Conservation (phyloP, 1,284 basidiomycete species). For the Cutaneotrichosporon sp. region DNA sequence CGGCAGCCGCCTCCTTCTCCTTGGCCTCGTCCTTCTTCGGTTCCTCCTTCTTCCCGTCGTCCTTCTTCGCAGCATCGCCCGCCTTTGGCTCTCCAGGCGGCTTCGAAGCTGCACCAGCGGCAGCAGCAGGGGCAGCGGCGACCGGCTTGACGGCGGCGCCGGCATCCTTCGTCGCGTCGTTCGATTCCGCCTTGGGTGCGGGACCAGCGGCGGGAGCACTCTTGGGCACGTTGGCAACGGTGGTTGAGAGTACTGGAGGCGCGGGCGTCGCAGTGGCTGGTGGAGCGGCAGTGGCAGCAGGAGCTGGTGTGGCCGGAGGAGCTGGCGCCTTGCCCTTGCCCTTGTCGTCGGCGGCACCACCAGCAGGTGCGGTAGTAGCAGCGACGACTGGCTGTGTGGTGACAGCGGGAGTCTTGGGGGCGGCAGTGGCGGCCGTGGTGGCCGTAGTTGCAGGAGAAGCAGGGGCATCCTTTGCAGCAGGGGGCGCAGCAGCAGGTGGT, state of each 20-base stretch:
- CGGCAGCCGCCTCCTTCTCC: no score
- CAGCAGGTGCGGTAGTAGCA: not conserved
- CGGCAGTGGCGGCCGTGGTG: not conserved
- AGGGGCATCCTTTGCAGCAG: not conserved
- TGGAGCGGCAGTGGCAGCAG: slow-evolving; percentile 4
- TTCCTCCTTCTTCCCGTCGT: not conserved
- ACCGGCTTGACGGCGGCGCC: no score
- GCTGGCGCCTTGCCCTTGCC: slow-evolving; percentile 7
- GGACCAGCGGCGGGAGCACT: no score
- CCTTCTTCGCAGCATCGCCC: not conserved
- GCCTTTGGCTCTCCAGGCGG: no score
- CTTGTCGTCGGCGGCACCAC: not conserved
- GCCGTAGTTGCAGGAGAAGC: not conserved
- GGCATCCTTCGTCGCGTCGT: no score
- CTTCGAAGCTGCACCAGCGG: no score
- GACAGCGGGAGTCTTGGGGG: not conserved
- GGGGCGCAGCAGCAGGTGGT: not conserved
- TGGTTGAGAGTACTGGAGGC: no score
- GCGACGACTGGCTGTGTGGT: not conserved
- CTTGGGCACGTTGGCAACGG: no score
- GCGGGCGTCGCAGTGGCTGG: no score
- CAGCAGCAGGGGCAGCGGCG: no score
- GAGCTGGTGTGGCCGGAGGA: no score
- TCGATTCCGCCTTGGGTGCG: no score
- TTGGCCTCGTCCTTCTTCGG: not conserved